Base-by-base conservation (phyloP, 345 rosid species). In the Laguncularia racemosa region DNA sequence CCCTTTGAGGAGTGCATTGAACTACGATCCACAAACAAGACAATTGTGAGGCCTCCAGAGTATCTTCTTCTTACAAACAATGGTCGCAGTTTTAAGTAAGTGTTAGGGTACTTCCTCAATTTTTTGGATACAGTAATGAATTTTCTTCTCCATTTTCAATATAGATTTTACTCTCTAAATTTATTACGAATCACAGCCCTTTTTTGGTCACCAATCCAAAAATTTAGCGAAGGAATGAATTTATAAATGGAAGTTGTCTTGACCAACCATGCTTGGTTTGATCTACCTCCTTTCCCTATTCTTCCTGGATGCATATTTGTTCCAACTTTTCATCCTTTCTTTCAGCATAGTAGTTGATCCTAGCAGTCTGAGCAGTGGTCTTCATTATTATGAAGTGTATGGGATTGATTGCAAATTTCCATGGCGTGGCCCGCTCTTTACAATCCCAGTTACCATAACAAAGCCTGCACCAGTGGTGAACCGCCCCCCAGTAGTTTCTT, bases 321-420 rank as follows among this genome's bases (percentile, higher is more conserved):
- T 54, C 53, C 18, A 48, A 26, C 61, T 23, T 0, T 50, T 69
- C 55, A 66, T 53, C 56, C 17, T 56, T 64, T 65, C 57, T 78
- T 74, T 58, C 96, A 90, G 97, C 66, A 82, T 93, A 53, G 86
- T 93, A 59, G 90, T 90, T 74, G 95, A 93, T 79, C 97, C 97
- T 61, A 76, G 90, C 63, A 87, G 71, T 74, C 86, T 90, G 46
- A 73, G 65, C 64, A 81, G 73, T 54, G 99, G 96, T 71, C 85
- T 88, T 52, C 96, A 87, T 68, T 93, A 90, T 70, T 85, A 71
- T 75, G 97, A 90, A 85, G 84, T 90, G 49, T 79, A 77, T 72
- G 99, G 96, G 44, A 69, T 90, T 81, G 99, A 93, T 73, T 89
- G 92, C 82, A 87, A 81, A 81, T 86, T 92, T 17, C 92, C 95